Evolutionary conservation across 495 filamentous ascomycete genomes (phyloP).

Genomic region (Immersiella caudata): DNA sequence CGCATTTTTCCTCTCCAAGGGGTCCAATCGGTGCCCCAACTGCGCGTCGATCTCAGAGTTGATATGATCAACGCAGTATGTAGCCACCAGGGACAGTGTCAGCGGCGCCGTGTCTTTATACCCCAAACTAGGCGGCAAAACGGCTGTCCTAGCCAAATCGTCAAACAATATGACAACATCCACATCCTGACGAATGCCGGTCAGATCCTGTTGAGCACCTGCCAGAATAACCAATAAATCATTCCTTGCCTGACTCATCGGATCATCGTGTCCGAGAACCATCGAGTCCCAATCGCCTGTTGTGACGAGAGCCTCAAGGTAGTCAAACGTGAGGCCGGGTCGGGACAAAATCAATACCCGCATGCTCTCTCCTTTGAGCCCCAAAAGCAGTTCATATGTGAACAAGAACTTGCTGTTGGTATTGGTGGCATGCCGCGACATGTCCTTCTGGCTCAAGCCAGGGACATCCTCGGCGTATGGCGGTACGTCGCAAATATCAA

Average conservation of each 20-base stretch:
- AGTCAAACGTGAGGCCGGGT: constrained; percentile 41
- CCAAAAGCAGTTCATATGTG: constrained; percentile 44
- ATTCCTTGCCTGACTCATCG: not conserved
- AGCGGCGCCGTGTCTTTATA: constrained; percentile 27
- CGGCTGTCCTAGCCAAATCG: constrained; percentile 35
- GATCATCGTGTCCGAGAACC: constrained; percentile 21
- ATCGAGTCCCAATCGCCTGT: constrained; percentile 31
- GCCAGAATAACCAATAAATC: constrained; percentile 29
- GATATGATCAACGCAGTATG: constrained; percentile 50
- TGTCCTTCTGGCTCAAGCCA: constrained; percentile 32
- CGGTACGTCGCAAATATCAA: constrained; percentile 48
- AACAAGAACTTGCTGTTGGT: constrained; percentile 53
- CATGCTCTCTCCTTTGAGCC: constrained; percentile 34
- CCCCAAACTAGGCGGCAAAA: constrained; percentile 21
- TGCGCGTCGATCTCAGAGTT: constrained; percentile 49
- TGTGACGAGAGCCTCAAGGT: constrained; percentile 42
- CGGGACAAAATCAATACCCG: constrained; percentile 47
- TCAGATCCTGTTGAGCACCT: constrained; percentile 26
- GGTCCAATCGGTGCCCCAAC: constrained; percentile 34
- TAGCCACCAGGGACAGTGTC: constrained; percentile 41
- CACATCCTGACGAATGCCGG: constrained; percentile 20
- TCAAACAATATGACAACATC: constrained; percentile 50
- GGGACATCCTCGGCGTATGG: constrained; percentile 40
- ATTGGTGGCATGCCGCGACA: constrained; percentile 42
- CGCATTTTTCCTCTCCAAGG: constrained; percentile 44